Conservation (phyloP, 495 filamentous ascomycete genomes). For the Hypomontagnella submonticulosa region DNA sequence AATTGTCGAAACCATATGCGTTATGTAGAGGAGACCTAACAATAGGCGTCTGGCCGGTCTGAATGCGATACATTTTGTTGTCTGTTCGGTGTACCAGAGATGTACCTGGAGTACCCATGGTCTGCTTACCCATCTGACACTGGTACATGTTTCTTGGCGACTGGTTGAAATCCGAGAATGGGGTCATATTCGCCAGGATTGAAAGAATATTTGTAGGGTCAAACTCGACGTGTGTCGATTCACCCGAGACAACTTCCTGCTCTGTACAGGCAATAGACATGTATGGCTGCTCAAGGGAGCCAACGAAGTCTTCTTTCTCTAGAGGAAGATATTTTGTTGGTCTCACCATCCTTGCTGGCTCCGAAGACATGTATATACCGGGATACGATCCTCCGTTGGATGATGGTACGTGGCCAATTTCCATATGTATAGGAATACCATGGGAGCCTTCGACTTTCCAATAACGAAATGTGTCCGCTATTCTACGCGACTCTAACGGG, state of each 20-base stretch:
- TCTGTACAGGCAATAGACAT: slow-evolving; percentile 95
- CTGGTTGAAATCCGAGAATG: slow-evolving; percentile 99
- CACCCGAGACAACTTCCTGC: slow-evolving; percentile 82
- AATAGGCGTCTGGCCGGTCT: slow-evolving; percentile 95
- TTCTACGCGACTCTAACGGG: slow-evolving; percentile 78
- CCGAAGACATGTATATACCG: slow-evolving; percentile 91
- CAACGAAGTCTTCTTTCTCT: slow-evolving; percentile 85
- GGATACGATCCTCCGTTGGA: slow-evolving; percentile 92
- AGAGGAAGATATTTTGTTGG: slow-evolving; percentile 92
- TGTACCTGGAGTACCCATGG: slow-evolving; percentile 96
- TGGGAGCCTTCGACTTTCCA: slow-evolving; percentile 97
- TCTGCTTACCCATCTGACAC: slow-evolving; percentile 99
- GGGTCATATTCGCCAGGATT: slow-evolving; percentile 98
- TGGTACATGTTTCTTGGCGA: slow-evolving; percentile 99
- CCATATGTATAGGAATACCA: slow-evolving; percentile 82
- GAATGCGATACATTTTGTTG: slow-evolving; percentile 95
- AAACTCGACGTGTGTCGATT: slow-evolving; percentile 93
- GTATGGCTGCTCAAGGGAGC: slow-evolving; percentile 95
- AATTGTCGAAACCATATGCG: slow-evolving; percentile 96
- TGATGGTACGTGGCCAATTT: slow-evolving; percentile 90
- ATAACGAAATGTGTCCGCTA: slow-evolving; percentile 85
- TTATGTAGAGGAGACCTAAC: slow-evolving; percentile 93
- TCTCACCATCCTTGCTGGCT: slow-evolving; percentile 84
- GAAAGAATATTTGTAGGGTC: slow-evolving; percentile 97
- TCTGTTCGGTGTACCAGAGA: slow-evolving; percentile 88